These are phyloP conservation scores for Penicillium crustosum DNA, from an alignment of 2,329 filamentous ascomycete genomes.

Conservation along the genomic window DNA sequence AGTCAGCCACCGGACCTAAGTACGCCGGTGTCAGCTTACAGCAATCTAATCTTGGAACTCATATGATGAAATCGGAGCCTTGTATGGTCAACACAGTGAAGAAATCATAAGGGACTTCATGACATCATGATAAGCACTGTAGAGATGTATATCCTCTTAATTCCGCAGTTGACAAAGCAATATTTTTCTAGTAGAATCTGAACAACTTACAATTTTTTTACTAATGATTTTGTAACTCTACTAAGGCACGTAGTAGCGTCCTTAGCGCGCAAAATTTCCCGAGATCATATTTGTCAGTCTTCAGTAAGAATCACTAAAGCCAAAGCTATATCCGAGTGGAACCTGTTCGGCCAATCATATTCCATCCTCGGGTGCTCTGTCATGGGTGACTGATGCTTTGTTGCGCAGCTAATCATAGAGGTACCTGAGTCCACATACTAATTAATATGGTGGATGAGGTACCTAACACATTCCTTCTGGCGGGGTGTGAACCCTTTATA, in stretches of 20 bases:
- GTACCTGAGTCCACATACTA: constrained; percentile 5
- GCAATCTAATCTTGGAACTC: neutral
- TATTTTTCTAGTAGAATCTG: neutral
- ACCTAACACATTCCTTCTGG: neutral
- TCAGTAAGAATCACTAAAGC: constrained; percentile 36
- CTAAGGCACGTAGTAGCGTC: neutral
- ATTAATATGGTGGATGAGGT: constrained; percentile 4
- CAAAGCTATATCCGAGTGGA: constrained; percentile 19
- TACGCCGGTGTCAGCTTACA: neutral
- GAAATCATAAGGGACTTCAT: neutral
- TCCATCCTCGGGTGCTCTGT: constrained; percentile 15
- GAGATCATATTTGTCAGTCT: constrained; percentile 33
- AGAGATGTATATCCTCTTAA: neutral
- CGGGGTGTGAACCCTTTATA: constrained; percentile 9
- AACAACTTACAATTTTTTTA: neutral
- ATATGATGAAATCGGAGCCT: neutral
- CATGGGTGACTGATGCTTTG: constrained; percentile 31
- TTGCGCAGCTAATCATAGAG: constrained; percentile 14
- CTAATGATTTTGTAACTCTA: neutral
- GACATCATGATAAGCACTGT: constrained; percentile 5
- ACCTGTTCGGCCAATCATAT: constrained; percentile 14
- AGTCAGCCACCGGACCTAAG: neutral
- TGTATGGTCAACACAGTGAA: neutral
- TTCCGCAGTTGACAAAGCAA: neutral
- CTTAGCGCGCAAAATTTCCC: neutral